Evolutionary conservation across 1,284 basidiomycete genomes (phyloP).

Genomic region (Irpex rosettiformis): DNA sequence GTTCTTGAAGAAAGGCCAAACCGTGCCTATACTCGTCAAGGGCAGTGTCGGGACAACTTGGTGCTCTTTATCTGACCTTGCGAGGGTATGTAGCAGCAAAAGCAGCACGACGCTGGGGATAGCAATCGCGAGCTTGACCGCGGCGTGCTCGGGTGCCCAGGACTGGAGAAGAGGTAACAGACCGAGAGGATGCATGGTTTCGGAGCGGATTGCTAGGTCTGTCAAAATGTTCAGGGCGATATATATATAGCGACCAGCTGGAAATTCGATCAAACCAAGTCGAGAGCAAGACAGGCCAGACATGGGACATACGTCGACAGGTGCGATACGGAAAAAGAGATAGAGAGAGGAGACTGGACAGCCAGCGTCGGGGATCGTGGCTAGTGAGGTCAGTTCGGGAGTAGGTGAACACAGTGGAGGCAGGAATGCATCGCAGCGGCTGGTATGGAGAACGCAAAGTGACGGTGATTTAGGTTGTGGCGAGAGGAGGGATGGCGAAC

Average conservation of each 20-base stretch:
- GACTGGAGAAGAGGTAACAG: conserved; percentile 54
- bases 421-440: conserved; percentile 2
- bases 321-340: not conserved
- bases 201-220: not conserved
- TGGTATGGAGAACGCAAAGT: not conserved
- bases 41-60: conserved; percentile 51
- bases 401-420: not conserved
- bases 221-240: not conserved
- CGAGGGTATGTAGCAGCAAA: conserved; percentile 37
- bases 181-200: conserved; percentile 45
- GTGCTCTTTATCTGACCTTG: conserved; percentile 29
- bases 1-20: conserved; percentile 60
- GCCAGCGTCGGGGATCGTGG: not conserved
- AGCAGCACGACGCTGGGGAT: conserved; percentile 52
- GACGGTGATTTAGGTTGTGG: conserved; percentile 4
- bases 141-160: conserved; percentile 53
- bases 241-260: not conserved
- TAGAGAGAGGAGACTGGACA: not conserved
- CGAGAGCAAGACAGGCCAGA: not conserved
- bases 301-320: not conserved
- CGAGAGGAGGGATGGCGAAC: not conserved
- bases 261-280: conserved; percentile 6
- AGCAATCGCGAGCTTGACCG: conserved; percentile 50
- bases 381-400: not conserved
- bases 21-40: conserved; percentile 49